Conservation (phyloP, 2,329 filamentous ascomycete species). For the Cercospora beticola region DNA sequence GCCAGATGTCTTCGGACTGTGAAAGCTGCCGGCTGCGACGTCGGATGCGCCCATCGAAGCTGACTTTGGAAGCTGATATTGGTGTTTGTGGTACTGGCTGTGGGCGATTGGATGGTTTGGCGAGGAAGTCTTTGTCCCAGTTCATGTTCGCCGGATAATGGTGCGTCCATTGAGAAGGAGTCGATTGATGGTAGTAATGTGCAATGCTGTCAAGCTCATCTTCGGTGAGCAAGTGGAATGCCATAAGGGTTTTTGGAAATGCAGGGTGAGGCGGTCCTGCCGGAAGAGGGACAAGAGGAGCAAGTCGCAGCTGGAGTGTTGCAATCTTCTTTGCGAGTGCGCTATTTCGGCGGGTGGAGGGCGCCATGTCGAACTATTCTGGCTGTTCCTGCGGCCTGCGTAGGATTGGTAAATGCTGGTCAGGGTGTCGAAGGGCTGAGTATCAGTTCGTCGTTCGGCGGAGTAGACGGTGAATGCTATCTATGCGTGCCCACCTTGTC, state of each 20-base stretch:
- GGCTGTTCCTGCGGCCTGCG: conserved; percentile 24
- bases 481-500: not conserved
- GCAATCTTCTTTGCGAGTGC: conserved; percentile 60
- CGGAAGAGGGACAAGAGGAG: conserved; percentile 59
- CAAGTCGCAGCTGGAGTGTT: conserved; percentile 65
- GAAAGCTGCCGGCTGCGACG: conserved; percentile 23
- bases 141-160: conserved; percentile 68
- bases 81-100: conserved; percentile 8
- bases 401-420: conserved; percentile 2
- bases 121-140: conserved; percentile 54
- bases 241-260: conserved; percentile 66
- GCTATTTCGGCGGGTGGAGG: conserved; percentile 34
- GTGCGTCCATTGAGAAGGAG: conserved; percentile 54
- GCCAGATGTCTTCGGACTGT: conserved; percentile 27
- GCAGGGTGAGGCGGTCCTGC: conserved; percentile 63
- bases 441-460: not conserved
- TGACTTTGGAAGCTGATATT: conserved; percentile 7
- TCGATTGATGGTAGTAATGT: conserved; percentile 70
- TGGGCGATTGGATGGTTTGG: conserved; percentile 17
- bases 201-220: conserved; percentile 68
- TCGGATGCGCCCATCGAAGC: conserved; percentile 3
- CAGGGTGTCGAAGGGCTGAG: not conserved
- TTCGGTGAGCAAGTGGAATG: conserved; percentile 73
- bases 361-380: conserved; percentile 31
- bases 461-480: not conserved